Conservation (phyloP, 495 filamentous ascomycete species). For the Neurospora tetrasperma region DNA sequence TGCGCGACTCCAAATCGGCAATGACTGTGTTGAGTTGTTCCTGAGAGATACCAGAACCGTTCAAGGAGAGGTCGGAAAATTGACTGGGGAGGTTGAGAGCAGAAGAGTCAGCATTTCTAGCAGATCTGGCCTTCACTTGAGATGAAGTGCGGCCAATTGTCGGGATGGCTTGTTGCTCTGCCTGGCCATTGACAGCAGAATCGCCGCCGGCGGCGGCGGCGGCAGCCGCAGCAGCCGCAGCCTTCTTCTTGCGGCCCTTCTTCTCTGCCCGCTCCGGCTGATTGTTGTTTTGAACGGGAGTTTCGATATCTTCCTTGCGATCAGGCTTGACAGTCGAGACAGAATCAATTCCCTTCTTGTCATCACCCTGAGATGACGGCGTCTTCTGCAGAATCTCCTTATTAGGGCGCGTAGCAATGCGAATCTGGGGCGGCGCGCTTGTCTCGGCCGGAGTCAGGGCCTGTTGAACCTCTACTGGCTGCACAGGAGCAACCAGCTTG, state of each 20-base stretch:
- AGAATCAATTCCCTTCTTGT: conserved; percentile 18
- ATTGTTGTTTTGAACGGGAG: conserved; percentile 18
- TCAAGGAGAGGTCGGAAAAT: conserved; percentile 7
- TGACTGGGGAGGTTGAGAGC: conserved; percentile 9
- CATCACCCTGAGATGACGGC: conserved; percentile 19
- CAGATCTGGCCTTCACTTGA: conserved; percentile 21
- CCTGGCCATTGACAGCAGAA: conserved; percentile 8
- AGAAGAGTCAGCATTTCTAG: conserved; percentile 15
- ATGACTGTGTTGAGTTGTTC: conserved; percentile 36
- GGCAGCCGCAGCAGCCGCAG: conserved; percentile 22
- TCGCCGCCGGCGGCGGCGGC: conserved; percentile 25
- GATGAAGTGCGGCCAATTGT: conserved; percentile 11
- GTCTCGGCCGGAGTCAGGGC: conserved; percentile 5
- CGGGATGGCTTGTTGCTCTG: conserved; percentile 6
- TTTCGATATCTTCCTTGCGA: conserved; percentile 30
- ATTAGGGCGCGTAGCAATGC: conserved; percentile 25
- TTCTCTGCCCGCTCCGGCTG: conserved; percentile 36
- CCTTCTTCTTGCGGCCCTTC: conserved; percentile 39
- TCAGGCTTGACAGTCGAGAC: conserved; percentile 25
- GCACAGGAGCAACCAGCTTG: conserved; percentile 31
- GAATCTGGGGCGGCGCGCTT: conserved; percentile 19
- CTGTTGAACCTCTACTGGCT: conserved; percentile 24
- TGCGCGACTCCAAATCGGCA: conserved; percentile 35
- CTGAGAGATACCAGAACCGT: conserved; percentile 20
- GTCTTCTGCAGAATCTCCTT: conserved; percentile 32